Conservation (phyloP, 352 stramenopile species). For the Phytopythium ostracodes region DNA sequence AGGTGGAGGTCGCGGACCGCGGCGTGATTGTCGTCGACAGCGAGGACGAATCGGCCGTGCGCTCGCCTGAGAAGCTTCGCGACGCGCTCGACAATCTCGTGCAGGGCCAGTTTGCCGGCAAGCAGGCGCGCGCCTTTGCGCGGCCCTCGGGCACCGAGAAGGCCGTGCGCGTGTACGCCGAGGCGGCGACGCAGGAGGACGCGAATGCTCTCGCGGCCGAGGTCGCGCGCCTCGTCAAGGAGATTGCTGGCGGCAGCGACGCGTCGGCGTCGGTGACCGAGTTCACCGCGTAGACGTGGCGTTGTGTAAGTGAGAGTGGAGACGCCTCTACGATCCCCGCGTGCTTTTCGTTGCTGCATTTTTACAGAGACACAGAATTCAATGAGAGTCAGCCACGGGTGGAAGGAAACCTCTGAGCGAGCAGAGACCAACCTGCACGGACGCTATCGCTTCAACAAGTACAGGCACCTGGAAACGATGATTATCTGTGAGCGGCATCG, state of each 20-base stretch:
- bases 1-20: slow-evolving; percentile 78
- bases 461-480: too few relatives aligned
- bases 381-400: background rate
- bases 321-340: background rate
- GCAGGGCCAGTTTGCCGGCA: slow-evolving; percentile 51
- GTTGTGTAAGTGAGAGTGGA: background rate
- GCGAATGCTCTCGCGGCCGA: slow-evolving; percentile 89
- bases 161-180: slow-evolving; percentile 98
- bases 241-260: slow-evolving; percentile 72
- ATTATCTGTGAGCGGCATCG: too few relatives aligned
- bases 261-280: slow-evolving; percentile 32
- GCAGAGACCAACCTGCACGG: too few relatives aligned
- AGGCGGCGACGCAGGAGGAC: slow-evolving; percentile 88
- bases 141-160: slow-evolving; percentile 97
- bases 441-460: too few relatives aligned
- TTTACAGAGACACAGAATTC: background rate
- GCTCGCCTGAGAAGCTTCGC: slow-evolving; percentile 59
- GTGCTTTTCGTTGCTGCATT: background rate
- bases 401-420: background rate
- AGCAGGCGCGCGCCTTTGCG: slow-evolving; percentile 89
- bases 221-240: slow-evolving; percentile 77
- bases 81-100: slow-evolving; percentile 45
- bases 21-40: slow-evolving; percentile 54
- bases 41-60: slow-evolving; percentile 63
- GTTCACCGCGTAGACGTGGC: slow-evolving; percentile 56